Conservation (phyloP, 129 eudicot species). For the Heracleum sosnowskyi region DNA sequence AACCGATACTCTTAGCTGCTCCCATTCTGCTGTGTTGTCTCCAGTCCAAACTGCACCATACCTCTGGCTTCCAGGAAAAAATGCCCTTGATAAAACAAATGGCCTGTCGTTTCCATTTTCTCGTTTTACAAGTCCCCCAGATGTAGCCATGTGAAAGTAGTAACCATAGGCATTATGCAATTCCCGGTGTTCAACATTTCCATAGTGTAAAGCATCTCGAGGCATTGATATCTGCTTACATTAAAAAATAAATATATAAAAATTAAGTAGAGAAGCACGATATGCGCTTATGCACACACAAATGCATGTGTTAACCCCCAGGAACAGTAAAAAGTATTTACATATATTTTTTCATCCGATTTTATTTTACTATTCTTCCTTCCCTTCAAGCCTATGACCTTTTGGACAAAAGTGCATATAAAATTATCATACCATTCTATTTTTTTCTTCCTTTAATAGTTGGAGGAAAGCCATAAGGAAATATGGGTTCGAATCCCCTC, state of each 20-base stretch:
- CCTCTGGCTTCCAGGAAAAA: conserved; percentile 90
- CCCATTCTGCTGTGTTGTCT: conserved; percentile 97
- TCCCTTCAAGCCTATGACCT: not conserved
- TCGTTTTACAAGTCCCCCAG: conserved; percentile 81
- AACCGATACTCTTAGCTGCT: conserved; percentile 92
- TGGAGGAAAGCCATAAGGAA: too few species aligned
- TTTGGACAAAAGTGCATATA: not conserved
- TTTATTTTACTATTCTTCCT: not conserved
- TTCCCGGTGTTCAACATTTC: conserved; percentile 85
- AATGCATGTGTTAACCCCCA: not conserved
- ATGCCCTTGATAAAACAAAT: conserved; percentile 88
- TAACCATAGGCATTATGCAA: conserved; percentile 92
- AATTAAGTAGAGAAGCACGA: not conserved
- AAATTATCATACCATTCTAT: too few species aligned
- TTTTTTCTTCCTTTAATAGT: not conserved
- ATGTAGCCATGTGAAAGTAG: conserved; percentile 94
- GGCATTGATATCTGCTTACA: conserved; percentile 78
- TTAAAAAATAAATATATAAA: not conserved
- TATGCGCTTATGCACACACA: not conserved
- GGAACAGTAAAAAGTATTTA: too few species aligned
- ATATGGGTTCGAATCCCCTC: too few species aligned
- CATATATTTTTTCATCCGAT: not conserved
- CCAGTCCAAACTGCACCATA: conserved; percentile 98
- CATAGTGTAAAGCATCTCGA: conserved; percentile 83
- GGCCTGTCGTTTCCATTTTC: conserved; percentile 86